Base-by-base conservation (phyloP, 257 asterid genomes). In the Rehmannia glutinosa region DNA sequence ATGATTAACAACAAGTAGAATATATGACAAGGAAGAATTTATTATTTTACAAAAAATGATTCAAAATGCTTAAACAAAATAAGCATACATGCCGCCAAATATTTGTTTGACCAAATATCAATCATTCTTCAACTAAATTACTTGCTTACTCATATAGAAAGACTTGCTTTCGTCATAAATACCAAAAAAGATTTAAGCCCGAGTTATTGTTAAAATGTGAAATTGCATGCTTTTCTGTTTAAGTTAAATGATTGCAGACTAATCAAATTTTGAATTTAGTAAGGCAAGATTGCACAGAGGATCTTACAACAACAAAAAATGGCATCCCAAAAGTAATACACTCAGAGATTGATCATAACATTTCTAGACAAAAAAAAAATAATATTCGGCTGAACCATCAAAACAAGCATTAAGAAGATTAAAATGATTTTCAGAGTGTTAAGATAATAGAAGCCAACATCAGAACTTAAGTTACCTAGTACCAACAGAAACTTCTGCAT, bases 71-170 rank as follows among this genome's bases (percentile, higher is more conserved):
- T n/a, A n/a, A n/a, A 43, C 12, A 15, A 64, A 3, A 55, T 15
- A 36, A 24, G 32, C 54, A 58, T 36, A 45, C 9, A 57, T 25
- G 46, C 15, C 1, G 57, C n/a, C n/a, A 61, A 39, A 35, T 3
- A 61, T 30, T 27, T 47, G 57, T 39, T 54, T 54, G n/a, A 60
- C 46, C 41, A 32, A 62, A 74, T 68, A n/a, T 49, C 55, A 36
- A 49, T 56, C 19, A 43, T n/a, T n/a, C n/a, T n/a, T n/a, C n/a
- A n/a, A n/a, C n/a, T n/a, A n/a, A n/a, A n/a, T n/a, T n/a, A n/a
- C n/a, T n/a, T n/a, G n/a, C n/a, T n/a, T n/a, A n/a, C n/a, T n/a
- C n/a, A n/a, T n/a, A n/a, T n/a, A n/a, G n/a, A n/a, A n/a, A n/a
- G n/a, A n/a, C n/a, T n/a, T n/a, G n/a, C n/a, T n/a, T n/a, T n/a